Evolutionary conservation across 768 basidiomycete species (phyloP).

Genomic region (Neoboletus subvelutipes): DNA sequence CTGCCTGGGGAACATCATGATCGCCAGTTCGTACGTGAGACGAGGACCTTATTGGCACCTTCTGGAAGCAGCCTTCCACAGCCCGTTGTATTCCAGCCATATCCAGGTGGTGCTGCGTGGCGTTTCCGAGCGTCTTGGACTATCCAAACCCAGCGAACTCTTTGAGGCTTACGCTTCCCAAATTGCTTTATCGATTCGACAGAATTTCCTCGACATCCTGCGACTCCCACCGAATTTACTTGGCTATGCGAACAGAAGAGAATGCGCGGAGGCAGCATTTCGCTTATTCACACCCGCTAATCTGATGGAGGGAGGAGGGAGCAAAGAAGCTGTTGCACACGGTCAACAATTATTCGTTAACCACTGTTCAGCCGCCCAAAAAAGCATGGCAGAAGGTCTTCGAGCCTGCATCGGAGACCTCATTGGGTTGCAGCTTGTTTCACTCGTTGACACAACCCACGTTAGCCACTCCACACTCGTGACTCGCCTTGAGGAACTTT

Average conservation of each 20-base stretch:
- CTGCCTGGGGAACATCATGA: constrained; percentile 72
- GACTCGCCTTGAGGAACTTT: constrained; percentile 35
- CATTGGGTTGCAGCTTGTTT: constrained; percentile 59
- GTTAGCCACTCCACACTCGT: constrained; percentile 19
- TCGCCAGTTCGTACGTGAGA: constrained; percentile 72
- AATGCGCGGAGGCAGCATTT: constrained; percentile 69
- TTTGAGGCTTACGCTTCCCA: constrained; percentile 80
- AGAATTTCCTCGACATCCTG: constrained; percentile 50
- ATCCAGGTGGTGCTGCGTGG: constrained; percentile 55
- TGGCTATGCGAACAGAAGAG: constrained; percentile 68
- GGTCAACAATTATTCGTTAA: constrained; percentile 51
- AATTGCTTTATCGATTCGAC: constrained; percentile 64
- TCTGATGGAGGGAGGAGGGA: constrained; percentile 44
- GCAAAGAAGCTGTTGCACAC: constrained; percentile 28
- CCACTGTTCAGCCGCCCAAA: constrained; percentile 63
- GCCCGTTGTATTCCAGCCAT: constrained; percentile 27
- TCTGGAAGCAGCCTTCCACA: constrained; percentile 59
- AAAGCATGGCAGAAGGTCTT: constrained; percentile 49
- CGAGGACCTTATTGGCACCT: constrained; percentile 88
- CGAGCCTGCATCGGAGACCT: constrained; percentile 67
- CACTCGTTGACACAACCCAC: constrained; percentile 39
- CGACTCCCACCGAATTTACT: constrained; percentile 68
- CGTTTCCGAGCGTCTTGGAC: constrained; percentile 66
- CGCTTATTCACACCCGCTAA: constrained; percentile 65
- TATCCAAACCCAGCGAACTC: constrained; percentile 57